Conservation (phyloP, 1,284 basidiomycete genomes). For the Puccinia sorghi region DNA sequence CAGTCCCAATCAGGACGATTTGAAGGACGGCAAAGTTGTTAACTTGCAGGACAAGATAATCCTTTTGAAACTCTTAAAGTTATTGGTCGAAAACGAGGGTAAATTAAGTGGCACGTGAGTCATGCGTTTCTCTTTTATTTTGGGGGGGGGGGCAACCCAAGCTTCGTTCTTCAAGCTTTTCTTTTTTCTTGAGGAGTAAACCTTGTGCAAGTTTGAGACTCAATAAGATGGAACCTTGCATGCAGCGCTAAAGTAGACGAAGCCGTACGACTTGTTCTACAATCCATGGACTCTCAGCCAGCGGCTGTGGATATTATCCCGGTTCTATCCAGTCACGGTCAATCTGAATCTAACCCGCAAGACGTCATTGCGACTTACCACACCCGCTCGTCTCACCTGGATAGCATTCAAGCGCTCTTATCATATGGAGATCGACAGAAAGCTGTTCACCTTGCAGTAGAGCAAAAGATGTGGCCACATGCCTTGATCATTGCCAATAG, state of each 20-base stretch:
- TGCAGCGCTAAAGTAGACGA: slow-evolving; percentile 34
- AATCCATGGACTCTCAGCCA: slow-evolving; percentile 26
- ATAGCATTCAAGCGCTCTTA: slow-evolving; percentile 55
- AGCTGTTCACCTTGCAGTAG: slow-evolving; percentile 83
- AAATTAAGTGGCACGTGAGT: slow-evolving; percentile 49
- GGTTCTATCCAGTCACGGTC: slow-evolving; percentile 1
- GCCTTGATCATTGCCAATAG: slow-evolving; percentile 92
- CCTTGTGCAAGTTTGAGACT: background rate
- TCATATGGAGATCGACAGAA: slow-evolving; percentile 74
- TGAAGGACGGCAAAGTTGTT: slow-evolving; percentile 1
- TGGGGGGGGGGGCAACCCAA: background rate
- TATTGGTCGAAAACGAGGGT: slow-evolving; percentile 47
- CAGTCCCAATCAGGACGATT: background rate
- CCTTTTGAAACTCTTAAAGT: slow-evolving; percentile 45
- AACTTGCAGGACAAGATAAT: slow-evolving; percentile 41
- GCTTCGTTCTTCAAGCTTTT: background rate
- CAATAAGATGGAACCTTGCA: background rate
- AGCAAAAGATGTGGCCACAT: slow-evolving; percentile 89
- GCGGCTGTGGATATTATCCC: background rate
- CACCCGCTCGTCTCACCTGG: slow-evolving; percentile 51
- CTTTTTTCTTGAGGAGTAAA: background rate
- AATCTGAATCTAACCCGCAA: slow-evolving; percentile 8
- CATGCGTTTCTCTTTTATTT: background rate
- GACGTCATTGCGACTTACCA: slow-evolving; percentile 43
- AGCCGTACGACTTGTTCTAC: slow-evolving; percentile 39